Conservation (phyloP, 75 land plant genomes). For the Cunninghamia lanceolata region DNA sequence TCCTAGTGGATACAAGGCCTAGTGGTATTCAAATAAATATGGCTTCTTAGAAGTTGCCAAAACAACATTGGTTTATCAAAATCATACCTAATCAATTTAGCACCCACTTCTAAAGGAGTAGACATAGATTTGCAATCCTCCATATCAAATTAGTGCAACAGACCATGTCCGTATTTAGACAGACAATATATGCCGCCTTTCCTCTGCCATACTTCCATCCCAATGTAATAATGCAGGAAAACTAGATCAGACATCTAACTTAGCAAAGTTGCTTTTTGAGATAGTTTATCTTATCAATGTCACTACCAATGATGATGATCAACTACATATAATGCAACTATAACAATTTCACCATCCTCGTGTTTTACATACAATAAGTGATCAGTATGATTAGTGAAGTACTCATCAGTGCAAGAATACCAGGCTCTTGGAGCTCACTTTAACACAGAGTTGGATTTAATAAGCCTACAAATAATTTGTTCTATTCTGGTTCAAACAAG, state of each 20-base stretch:
- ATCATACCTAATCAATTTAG: background rate
- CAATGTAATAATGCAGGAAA: background rate
- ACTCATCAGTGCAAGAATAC: background rate
- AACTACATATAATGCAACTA: background rate
- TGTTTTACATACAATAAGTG: background rate
- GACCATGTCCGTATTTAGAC: background rate
- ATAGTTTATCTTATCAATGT: background rate
- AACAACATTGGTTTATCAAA: background rate
- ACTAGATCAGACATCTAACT: background rate
- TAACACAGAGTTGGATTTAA: background rate
- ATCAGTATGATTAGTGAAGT: background rate
- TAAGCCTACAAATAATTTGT: background rate
- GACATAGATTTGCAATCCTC: background rate
- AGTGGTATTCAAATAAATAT: too few relatives aligned
- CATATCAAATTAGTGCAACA: background rate
- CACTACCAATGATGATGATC: constrained; percentile 2
- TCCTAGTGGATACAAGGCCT: too few relatives aligned
- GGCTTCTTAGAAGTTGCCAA: too few relatives aligned
- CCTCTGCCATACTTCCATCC: background rate
- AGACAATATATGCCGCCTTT: background rate
- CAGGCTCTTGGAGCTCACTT: constrained; percentile 8
- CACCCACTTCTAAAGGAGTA: background rate
- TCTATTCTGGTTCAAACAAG: background rate
- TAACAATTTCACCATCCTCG: background rate
- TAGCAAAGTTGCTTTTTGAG: background rate